Base-by-base conservation (phyloP, 2,329 filamentous ascomycete species). In the Aspergillus jensenii region DNA sequence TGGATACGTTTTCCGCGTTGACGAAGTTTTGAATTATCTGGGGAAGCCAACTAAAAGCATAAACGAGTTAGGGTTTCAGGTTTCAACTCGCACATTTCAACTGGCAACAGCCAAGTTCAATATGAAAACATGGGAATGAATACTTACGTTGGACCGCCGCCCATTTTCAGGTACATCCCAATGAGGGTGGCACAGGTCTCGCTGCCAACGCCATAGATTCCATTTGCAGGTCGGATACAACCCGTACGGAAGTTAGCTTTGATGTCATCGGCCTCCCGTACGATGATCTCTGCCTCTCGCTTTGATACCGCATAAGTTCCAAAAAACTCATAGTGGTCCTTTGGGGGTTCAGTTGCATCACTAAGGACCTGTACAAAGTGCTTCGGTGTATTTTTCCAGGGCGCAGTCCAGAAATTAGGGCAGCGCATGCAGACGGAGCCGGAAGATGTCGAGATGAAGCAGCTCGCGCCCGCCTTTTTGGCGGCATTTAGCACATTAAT, bases 381-480 rank as follows among this genome's bases (percentile, higher is more conserved):
- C 3, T 64, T 65, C 3, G 81, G 79, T 37, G 65, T 66, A 41
- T 63, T 68, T 17, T 65, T 68, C 80, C 81, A 84, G 0, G 77
- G 79, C 33, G 71, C 65, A 54, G 78, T 62, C 70, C 80, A 79
- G 66, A 78, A 79, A 4, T 68, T 67, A 4, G 79, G 73, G 14
- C 76, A 72, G 17, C 71, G 72, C 31, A 82, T 68, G 31, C 71
- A 71, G 37, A 83, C 72, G 3, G 80, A 82, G 19, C 73, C 79
- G 7, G 82, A 84, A 0, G 82, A 84, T 0, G 83, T 86, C 41
- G 76, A 74, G 63, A 84, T 76, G 56, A 86, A 79, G 61, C 83
- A 70, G 55, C 76, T 77, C 3, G 82, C 81, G 1, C 79, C 80
- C 6, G 75, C 74, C 1, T 65, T 66, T 57, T 73, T 77, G 3